Evolutionary conservation across 345 rosid genomes (phyloP).

Genomic region (Acer negundo): DNA sequence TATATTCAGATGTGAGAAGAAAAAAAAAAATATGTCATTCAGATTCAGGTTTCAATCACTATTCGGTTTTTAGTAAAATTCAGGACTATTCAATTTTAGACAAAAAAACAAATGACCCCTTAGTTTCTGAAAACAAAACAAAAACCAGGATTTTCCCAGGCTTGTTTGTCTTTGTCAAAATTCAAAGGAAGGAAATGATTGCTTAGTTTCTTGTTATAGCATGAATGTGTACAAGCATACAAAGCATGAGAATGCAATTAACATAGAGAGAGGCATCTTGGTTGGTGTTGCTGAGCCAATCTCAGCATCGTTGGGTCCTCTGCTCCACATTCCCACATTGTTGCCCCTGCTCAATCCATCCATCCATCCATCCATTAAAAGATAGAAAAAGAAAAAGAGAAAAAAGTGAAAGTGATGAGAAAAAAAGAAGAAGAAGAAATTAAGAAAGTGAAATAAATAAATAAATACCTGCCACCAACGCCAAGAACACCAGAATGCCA

Average conservation of each 20-base stretch:
- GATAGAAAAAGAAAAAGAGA: slow-evolving; percentile 6
- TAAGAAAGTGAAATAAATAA: background rate
- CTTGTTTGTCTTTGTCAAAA: background rate
- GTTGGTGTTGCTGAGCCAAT: slow-evolving; percentile 41
- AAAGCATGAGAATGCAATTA: slow-evolving; percentile 35
- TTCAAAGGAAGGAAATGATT: background rate
- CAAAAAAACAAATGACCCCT: too few species aligned
- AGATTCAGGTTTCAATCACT: too few species aligned
- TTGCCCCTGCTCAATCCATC: slow-evolving; percentile 68
- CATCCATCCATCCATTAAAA: too few species aligned
- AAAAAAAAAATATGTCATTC: too few species aligned
- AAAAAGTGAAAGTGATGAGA: background rate
- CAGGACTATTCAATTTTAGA: too few species aligned
- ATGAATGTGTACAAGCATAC: slow-evolving; percentile 33
- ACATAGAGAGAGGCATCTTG: slow-evolving; percentile 27
- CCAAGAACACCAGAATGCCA: slow-evolving; percentile 77
- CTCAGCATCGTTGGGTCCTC: slow-evolving; percentile 46
- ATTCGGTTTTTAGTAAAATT: too few species aligned
- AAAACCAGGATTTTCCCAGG: background rate
- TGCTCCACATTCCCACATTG: slow-evolving; percentile 80
- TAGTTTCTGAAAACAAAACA: background rate
- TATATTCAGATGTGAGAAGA: too few species aligned
- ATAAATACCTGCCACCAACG: slow-evolving; percentile 68
- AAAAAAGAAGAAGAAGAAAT: background rate
- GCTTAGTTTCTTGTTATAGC: slow-evolving; percentile 38